phyloP scores from a whole-genome alignment of 192 early-diverging fungal genomes.

The Diversispora eburnea region DNA sequence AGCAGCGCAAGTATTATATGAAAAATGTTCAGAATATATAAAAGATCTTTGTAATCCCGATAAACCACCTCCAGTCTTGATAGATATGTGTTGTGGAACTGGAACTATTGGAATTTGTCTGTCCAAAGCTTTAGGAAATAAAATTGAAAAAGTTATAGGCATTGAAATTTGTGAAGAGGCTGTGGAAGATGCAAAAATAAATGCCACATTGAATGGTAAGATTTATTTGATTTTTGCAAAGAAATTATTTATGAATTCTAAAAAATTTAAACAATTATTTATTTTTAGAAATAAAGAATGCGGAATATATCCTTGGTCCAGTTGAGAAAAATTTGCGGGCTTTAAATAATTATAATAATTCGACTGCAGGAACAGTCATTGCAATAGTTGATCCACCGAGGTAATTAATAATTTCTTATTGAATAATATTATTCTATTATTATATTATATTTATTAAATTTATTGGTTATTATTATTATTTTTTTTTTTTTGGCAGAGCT shows the following conservation, averaged over 20 bases:
- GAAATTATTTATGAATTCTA: neutral
- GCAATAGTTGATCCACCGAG: constrained; percentile 77
- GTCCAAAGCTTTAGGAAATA: constrained; percentile 41
- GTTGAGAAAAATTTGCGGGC: constrained; percentile 56
- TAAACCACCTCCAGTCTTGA: constrained; percentile 47
- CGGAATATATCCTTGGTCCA: constrained; percentile 52
- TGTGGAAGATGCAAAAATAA: constrained; percentile 68
- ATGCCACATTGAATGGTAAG: constrained; percentile 54
- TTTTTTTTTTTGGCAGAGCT: constrained; percentile 29
- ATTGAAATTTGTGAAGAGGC: constrained; percentile 66
- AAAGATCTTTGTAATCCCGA: constrained; percentile 21
- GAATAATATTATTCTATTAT: neutral
- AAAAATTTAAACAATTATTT: neutral
- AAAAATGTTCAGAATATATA: constrained; percentile 38
- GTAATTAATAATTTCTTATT: constrained; percentile 34
- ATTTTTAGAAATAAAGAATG: constrained; percentile 45
- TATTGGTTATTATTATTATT: too few species aligned
- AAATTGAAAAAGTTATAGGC: constrained; percentile 67
- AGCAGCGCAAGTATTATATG: constrained; percentile 66
- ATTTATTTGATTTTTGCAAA: neutral
- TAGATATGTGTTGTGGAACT: constrained; percentile 80
- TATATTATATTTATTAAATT: too few species aligned
- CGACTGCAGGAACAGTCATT: constrained; percentile 51
- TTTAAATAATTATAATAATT: constrained; percentile 32
- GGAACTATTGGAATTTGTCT: constrained; percentile 80